Conservation (phyloP, 2,329 filamentous ascomycete genomes). For the Cytospora leucostoma region DNA sequence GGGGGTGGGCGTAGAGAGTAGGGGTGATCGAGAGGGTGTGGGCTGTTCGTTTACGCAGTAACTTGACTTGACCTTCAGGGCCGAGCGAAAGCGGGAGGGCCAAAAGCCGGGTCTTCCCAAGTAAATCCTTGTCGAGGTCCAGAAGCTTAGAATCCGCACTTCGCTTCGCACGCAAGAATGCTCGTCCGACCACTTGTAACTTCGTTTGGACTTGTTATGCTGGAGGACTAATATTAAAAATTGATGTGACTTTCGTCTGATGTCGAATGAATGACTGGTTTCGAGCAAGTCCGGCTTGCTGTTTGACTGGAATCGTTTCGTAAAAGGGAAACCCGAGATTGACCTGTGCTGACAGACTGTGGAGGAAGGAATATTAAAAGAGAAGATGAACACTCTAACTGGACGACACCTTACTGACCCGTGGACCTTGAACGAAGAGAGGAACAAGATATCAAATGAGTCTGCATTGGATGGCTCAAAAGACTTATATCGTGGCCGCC, state of each 20-base stretch:
- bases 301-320: conserved; percentile 40
- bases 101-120: conserved; percentile 36
- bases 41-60: conserved; percentile 23
- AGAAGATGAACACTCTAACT: conserved; percentile 43
- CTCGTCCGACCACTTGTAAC: conserved; percentile 35
- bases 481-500: conserved; percentile 61
- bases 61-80: conserved; percentile 32
- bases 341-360: conserved; percentile 34
- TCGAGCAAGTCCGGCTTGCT: conserved; percentile 63
- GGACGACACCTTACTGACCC: conserved; percentile 54
- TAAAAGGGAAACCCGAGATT: conserved; percentile 23
- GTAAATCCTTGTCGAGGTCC: conserved; percentile 36
- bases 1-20: conserved; percentile 34
- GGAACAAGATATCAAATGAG: conserved; percentile 43
- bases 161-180: conserved; percentile 30
- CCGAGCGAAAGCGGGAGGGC: conserved; percentile 47
- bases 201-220: conserved; percentile 37
- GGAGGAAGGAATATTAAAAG: conserved; percentile 40
- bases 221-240: conserved; percentile 43
- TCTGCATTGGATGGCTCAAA: conserved; percentile 45
- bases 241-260: conserved; percentile 39
- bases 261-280: conserved; percentile 52
- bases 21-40: conserved; percentile 32
- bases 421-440: conserved; percentile 46
- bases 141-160: conserved; percentile 29